Evolutionary conservation across 2,329 filamentous ascomycete species (phyloP).

Genomic region (Nigrospora sphaerica): DNA sequence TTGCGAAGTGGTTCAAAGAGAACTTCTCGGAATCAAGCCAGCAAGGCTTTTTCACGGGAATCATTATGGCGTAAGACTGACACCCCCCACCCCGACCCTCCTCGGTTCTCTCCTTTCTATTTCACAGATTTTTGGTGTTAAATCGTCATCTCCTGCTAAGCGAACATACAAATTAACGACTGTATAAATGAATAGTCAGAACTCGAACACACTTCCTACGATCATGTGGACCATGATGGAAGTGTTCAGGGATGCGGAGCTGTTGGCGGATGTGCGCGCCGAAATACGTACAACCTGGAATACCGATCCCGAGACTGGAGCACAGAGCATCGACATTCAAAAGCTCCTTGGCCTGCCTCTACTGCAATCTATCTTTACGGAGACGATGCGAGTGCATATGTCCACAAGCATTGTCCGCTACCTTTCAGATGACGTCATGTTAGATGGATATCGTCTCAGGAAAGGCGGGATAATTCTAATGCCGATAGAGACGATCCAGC

Average conservation of each 20-base stretch:
- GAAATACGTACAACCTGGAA: constrained; percentile 10
- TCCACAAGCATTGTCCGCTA: constrained; percentile 16
- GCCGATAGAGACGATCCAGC: constrained; percentile 13
- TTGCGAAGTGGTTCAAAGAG: constrained; percentile 11
- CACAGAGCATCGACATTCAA: constrained; percentile 7
- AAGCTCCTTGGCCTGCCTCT: constrained; percentile 14
- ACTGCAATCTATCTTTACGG: constrained; percentile 18
- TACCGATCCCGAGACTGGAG: constrained; percentile 5
- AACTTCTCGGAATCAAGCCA: constrained; percentile 6
- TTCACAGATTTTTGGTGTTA: too few species aligned
- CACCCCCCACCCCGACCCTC: too few species aligned
- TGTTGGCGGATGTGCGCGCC: constrained; percentile 10
- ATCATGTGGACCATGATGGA: constrained; percentile 21
- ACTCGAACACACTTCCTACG: constrained; percentile 21
- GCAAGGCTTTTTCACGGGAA: neutral
- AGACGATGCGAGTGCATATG: constrained; percentile 17
- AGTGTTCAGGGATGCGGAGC: constrained; percentile 12
- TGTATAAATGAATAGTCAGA: constrained; percentile 5
- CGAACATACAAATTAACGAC: too few species aligned
- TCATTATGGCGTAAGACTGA: constrained; percentile 7
- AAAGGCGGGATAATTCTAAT: constrained; percentile 14
- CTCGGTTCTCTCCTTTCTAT: too few species aligned
- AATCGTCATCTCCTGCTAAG: too few species aligned
- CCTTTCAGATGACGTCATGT: constrained; percentile 5
- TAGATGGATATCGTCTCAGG: constrained; percentile 10